Evolutionary conservation across 305 asterid genomes (phyloP), one percentile per base, ranked within the genome.

Genomic region (Fraxinus platypoda): DNA sequence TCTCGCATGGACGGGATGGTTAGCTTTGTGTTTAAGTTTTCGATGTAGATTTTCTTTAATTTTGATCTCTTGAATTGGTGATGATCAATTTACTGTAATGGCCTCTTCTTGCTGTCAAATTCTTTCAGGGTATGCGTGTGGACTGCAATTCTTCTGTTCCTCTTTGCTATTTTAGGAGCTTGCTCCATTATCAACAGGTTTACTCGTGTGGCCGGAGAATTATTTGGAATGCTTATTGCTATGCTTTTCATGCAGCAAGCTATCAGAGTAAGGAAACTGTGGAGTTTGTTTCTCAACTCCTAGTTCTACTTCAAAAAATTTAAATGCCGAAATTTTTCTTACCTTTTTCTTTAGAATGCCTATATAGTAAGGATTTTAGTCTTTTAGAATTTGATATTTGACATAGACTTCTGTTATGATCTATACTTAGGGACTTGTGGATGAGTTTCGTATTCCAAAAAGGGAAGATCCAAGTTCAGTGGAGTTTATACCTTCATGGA

Each of bases 161-260:
- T 95, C 84, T 62, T 95, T 84, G 96, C 99, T 73, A 83, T 91
- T 57, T 78, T 91, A 75, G 99, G 99, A 77, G 97, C 98, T 84
- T 95, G 99, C 91, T 95, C 99, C 52, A 93, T 95, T 70, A 95
- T 95, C 88, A 95, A 95, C 77, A 85, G 99, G 87, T 95, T 95
- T 54, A 95, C 99, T 76, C 99, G 99, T 37, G 84, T 95, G 72
- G 99, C 98, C 3, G 99, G 99, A 17, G 99, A 95, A 83, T 75
- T 94, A 8, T 95, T 95, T 78, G 99, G 99, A 30, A 88, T 95
- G 94, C 97, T 95, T 9, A 95, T 95, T 70, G 97, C 99, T 3
- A 94, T 95, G 98, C 97, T 95, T 64, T 95, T 94, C 90, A 93
- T 95, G 99, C 99, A 95, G 86, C 97, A 95, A 86, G 97, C 99